A percentile compares a stretch with the other conserved stretches of the same genome.
Evolutionary conservation across 129 eudicot species (phyloP).

Genomic region (Rutidosis leptorrhynchoides): DNA sequence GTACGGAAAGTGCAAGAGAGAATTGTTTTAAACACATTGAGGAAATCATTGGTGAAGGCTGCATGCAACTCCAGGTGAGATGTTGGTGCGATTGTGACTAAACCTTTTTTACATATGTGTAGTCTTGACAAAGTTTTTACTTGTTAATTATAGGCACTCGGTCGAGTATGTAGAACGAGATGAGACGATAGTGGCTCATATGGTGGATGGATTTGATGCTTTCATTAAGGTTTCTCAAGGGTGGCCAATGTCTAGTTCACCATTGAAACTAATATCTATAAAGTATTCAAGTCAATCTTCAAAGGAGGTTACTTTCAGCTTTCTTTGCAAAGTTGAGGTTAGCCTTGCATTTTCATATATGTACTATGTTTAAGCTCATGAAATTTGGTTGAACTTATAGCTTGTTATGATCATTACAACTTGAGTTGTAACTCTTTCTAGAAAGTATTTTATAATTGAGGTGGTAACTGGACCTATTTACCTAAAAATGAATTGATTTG

Average conservation of each 20-base stretch:
- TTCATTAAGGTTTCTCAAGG: constrained; percentile 70
- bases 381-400: not conserved
- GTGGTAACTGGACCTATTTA: constrained; percentile 5
- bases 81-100: not conserved
- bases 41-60: constrained; percentile 57
- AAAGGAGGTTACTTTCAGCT: constrained; percentile 63
- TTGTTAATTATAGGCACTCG: constrained; percentile 51
- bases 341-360: constrained; percentile 23
- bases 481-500: not conserved
- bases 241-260: constrained; percentile 61
- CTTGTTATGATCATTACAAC: constrained; percentile 10
- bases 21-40: constrained; percentile 55
- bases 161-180: constrained; percentile 82
- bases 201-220: constrained; percentile 85
- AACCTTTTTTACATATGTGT: not conserved
- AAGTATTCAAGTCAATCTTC: constrained; percentile 64
- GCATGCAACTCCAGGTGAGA: constrained; percentile 79
- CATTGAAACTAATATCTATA: constrained; percentile 57
- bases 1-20: constrained; percentile 72
- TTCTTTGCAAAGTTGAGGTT: constrained; percentile 87
- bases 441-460: constrained; percentile 1
- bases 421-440: not conserved
- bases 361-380: not conserved
- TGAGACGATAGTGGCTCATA: constrained; percentile 70
- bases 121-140: not conserved